A percentile compares a stretch with the other conserved stretches of the same genome.
phyloP scores from a whole-genome alignment of 305 asterid genomes.

The Solanum hybrid region DNA sequence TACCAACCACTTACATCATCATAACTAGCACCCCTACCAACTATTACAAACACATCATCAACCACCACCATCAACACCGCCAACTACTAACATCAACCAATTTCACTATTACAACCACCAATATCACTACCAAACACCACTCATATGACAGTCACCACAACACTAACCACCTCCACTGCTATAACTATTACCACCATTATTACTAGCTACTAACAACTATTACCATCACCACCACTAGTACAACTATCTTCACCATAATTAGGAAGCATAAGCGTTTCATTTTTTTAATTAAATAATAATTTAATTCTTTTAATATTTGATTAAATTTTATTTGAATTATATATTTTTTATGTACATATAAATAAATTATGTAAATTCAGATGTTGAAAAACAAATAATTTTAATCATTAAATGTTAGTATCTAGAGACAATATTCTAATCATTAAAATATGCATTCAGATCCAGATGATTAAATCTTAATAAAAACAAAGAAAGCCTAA shows the following conservation, averaged over 20 bases:
- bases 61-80: background rate
- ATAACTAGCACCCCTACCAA: background rate
- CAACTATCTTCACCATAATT: background rate
- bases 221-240: background rate
- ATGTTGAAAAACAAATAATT: background rate
- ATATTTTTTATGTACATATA: background rate
- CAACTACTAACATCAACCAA: background rate
- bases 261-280: background rate
- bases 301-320: too few relatives aligned
- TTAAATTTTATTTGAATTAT: too few relatives aligned
- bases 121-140: background rate
- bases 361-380: background rate
- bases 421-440: background rate
- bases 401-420: background rate
- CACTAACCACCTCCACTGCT: background rate
- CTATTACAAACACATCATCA: background rate
- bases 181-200: background rate
- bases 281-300: too few relatives aligned
- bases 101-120: background rate
- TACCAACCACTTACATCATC: background rate
- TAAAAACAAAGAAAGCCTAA: background rate
- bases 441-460: background rate
- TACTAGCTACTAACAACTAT: background rate
- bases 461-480: background rate
- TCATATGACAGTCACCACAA: background rate